Evolutionary conservation across 106 monocot genomes (phyloP).

Genomic region (Cymbidium sinense): DNA sequence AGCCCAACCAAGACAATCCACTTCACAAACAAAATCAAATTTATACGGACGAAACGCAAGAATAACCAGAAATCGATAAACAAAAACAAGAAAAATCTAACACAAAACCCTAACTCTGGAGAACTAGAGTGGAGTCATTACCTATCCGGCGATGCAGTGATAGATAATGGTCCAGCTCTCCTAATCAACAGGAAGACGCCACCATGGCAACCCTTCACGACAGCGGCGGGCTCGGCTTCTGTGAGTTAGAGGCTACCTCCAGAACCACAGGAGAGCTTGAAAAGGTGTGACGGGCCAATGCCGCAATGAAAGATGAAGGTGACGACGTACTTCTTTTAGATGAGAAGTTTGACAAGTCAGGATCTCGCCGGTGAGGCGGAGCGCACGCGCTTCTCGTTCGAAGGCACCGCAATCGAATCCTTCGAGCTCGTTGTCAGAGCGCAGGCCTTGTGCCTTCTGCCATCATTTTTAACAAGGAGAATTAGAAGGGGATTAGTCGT

Average conservation of each 20-base stretch:
- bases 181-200: conserved; percentile 33
- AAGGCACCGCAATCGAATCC: no score
- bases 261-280: conserved; percentile 65
- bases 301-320: conserved; percentile 31
- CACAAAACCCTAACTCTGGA: background rate
- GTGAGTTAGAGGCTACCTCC: no score
- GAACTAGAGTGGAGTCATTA: background rate
- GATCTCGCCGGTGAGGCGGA: conserved; percentile 45
- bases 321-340: conserved; percentile 24
- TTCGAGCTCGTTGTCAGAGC: no score
- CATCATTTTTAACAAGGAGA: no score
- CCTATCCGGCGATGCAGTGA: conserved; percentile 24
- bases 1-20: no score
- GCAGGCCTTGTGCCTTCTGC: no score
- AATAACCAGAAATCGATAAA: no score
- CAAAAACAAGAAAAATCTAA: background rate
- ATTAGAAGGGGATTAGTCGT: no score
- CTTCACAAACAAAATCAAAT: no score
- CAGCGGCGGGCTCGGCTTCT: background rate
- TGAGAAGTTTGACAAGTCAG: conserved; percentile 22
- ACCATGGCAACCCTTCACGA: conserved; percentile 30
- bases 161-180: conserved; percentile 58
- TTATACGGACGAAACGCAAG: no score
- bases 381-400: conserved; percentile 17
- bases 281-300: conserved; percentile 29